Evolutionary conservation across 805 yeast genomes (phyloP).

Genomic region (Wickerhamia fluorescens): DNA sequence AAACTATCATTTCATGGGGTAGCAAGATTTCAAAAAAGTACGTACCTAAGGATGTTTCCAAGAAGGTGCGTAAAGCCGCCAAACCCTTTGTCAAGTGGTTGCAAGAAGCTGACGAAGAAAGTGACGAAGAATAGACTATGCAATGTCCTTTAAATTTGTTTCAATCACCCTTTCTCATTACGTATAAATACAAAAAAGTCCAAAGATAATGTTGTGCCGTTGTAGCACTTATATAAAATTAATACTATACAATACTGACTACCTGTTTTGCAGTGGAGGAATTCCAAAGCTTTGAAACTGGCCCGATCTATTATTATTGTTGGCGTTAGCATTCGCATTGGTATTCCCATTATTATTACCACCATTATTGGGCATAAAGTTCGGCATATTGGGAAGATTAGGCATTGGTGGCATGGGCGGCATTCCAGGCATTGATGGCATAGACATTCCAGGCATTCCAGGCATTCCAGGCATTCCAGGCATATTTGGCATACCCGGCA

Average conservation of each 20-base stretch:
- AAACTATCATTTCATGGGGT: constrained; percentile 76
- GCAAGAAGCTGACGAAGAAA: constrained; percentile 84
- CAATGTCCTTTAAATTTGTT: too few species aligned
- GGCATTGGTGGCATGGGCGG: constrained; percentile 18
- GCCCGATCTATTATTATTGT: too few species aligned
- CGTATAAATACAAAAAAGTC: not conserved
- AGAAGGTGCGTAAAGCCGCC: constrained; percentile 93
- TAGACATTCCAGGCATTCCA: constrained; percentile 1
- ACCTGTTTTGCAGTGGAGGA: too few species aligned
- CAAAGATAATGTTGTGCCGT: too few species aligned
- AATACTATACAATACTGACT: too few species aligned
- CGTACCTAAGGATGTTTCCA: constrained; percentile 85
- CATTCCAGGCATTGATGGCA: constrained; percentile 15
- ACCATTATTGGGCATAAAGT: too few species aligned
- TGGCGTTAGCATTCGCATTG: too few species aligned
- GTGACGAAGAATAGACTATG: constrained; percentile 55
- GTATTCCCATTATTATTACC: too few species aligned
- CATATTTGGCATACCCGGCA: constrained; percentile 17
- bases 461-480: constrained; percentile 13
- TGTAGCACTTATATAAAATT: too few species aligned
- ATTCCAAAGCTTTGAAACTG: too few species aligned
- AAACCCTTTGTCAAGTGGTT: constrained; percentile 95
- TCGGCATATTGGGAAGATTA: too few species aligned
- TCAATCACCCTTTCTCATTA: too few species aligned
- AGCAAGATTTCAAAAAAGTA: constrained; percentile 86